Evolutionary conservation across 1,284 basidiomycete species (phyloP).

Genomic region (Sutorius eximius): DNA sequence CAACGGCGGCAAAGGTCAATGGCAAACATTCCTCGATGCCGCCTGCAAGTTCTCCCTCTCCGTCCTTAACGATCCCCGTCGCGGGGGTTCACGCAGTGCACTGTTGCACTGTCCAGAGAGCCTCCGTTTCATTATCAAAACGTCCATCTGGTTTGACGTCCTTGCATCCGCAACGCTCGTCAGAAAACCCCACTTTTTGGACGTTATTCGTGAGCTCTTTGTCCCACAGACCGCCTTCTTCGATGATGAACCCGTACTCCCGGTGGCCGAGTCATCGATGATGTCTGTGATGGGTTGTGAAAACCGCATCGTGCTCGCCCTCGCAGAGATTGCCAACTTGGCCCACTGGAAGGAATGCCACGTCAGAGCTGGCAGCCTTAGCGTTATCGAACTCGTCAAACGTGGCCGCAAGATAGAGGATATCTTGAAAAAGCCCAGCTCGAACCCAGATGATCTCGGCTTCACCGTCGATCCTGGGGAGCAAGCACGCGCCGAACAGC

Average conservation of each 20-base stretch:
- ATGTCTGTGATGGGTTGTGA: constrained; percentile 83
- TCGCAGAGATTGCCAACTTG: constrained; percentile 71
- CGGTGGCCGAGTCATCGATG: constrained; percentile 52
- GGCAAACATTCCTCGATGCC: constrained; percentile 63
- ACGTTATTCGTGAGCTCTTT: constrained; percentile 59
- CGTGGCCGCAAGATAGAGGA: constrained; percentile 55
- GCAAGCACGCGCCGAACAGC: constrained; percentile 41
- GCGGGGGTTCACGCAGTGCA: constrained; percentile 44
- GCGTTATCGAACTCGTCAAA: constrained; percentile 56
- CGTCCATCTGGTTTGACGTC: constrained; percentile 84
- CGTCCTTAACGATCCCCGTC: constrained; percentile 39
- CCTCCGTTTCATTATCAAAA: constrained; percentile 71
- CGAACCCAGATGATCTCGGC: neutral
- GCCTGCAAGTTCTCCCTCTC: constrained; percentile 53
- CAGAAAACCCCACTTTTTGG: constrained; percentile 55
- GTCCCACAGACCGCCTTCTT: constrained; percentile 39
- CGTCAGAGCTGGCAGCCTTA: constrained; percentile 44
- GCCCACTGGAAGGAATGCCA: constrained; percentile 61
- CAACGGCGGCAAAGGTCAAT: constrained; percentile 66
- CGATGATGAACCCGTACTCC: constrained; percentile 28
- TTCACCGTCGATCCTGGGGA: neutral
- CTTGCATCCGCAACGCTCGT: constrained; percentile 70
- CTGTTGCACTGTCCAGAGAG: constrained; percentile 47
- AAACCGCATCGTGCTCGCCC: constrained; percentile 71
- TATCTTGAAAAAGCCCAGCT: constrained; percentile 33